Percentiles rank a stretch among this genome's conserved stretches.
Conservation (phyloP, 208 protist species). For the Leishmania aethiopica region DNA sequence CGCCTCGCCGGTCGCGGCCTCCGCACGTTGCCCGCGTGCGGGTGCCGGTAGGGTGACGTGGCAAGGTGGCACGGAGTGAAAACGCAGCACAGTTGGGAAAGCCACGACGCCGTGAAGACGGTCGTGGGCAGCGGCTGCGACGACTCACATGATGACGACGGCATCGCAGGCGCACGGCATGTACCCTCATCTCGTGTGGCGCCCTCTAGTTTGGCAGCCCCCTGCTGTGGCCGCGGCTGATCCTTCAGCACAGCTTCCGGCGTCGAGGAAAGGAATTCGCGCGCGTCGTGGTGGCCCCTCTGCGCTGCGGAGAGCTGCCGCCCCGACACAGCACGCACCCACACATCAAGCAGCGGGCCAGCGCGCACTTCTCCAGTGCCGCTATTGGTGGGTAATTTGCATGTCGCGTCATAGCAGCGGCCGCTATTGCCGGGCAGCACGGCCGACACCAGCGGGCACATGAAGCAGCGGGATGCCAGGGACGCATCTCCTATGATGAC, state of each 20-base stretch:
- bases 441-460: slow-evolving; percentile 21
- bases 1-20: background rate
- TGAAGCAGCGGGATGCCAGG: slow-evolving; percentile 6
- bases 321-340: slow-evolving; percentile 20
- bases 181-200: background rate
- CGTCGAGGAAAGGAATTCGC: background rate
- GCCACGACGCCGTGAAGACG: slow-evolving; percentile 16
- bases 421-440: background rate
- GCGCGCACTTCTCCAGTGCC: slow-evolving; percentile 1
- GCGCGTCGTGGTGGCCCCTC: background rate
- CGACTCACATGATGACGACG: background rate
- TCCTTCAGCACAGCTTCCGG: background rate
- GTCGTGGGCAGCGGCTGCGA: slow-evolving; percentile 1
- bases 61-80: background rate
- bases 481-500: slow-evolving; percentile 18
- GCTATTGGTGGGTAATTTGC: background rate
- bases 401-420: background rate
- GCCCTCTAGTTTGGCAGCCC: background rate
- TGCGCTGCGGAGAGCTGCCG: background rate
- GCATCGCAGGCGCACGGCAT: background rate
- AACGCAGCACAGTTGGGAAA: slow-evolving; percentile 27
- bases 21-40: background rate
- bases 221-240: background rate
- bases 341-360: slow-evolving; percentile 20
- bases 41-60: background rate